These are phyloP conservation scores for Auriscalpium microsporum DNA, from an alignment of 768 basidiomycete genomes.

Conservation along the genomic window DNA sequence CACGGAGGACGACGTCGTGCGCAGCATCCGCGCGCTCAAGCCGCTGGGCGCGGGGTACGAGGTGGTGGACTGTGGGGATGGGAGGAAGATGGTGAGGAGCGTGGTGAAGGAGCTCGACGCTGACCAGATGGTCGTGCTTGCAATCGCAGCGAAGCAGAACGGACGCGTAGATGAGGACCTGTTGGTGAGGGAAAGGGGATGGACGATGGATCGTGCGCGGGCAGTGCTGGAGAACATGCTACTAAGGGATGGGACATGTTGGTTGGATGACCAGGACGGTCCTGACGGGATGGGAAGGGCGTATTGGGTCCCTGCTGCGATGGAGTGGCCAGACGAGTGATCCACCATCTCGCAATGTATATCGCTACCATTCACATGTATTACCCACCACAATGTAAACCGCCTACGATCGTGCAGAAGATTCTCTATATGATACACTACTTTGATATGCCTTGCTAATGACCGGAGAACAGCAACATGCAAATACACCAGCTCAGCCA, in stretches of 20 bases:
- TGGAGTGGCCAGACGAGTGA: slow-evolving; percentile 68
- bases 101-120: slow-evolving; percentile 87
- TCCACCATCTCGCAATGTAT: too few species aligned
- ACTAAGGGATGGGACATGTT: slow-evolving; percentile 83
- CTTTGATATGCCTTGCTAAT: too few species aligned
- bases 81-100: slow-evolving; percentile 71
- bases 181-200: slow-evolving; percentile 54
- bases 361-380: neutral
- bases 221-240: slow-evolving; percentile 86
- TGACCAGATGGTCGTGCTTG: slow-evolving; percentile 79
- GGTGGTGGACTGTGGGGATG: slow-evolving; percentile 59
- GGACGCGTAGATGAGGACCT: slow-evolving; percentile 63
- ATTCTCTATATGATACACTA: too few species aligned
- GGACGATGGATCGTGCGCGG: slow-evolving; percentile 70
- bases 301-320: slow-evolving; percentile 86
- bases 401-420: too few species aligned
- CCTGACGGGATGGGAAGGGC: slow-evolving; percentile 41
- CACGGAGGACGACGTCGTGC: slow-evolving; percentile 76
- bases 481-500: neutral
- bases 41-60: slow-evolving; percentile 91
- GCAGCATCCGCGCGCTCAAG: slow-evolving; percentile 78
- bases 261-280: slow-evolving; percentile 86
- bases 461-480: too few species aligned
- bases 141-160: slow-evolving; percentile 57
- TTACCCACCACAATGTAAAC: neutral